Base-by-base conservation (phyloP, 371 early-diverging fungal species). In the Saksenaea vasiformis region DNA sequence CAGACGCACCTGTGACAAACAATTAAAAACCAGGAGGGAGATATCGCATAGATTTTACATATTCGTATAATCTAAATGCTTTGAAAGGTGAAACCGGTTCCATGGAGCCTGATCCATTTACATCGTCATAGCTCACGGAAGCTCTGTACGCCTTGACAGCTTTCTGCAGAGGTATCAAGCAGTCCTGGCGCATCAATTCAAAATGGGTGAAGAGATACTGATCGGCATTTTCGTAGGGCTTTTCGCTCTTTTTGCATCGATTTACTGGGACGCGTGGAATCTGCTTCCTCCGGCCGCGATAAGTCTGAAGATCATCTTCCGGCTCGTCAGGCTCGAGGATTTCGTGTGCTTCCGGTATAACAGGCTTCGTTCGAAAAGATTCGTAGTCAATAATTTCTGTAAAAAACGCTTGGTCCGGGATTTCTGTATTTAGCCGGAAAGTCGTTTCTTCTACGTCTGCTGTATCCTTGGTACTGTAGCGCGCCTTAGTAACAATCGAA, bases 161-260 rank as follows among this genome's bases (percentile, higher is more conserved):
- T 17, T 76, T 73, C 44, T 84, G 75, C 15, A 88, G 66, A 11
- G 88, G 87, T 0, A 87, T 76, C 24, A 84, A 62, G 24, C 81
- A 77, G 60, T 90, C 91, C 17, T 87, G 87, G 0, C 90, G 77
- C 69, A 91, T 74, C 47, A 91, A 67, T 37, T 77, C 79, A 60
- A 85, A 90, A 44, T 90, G 90, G 0, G 89, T 87, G 61, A 85
- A 80, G 0, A 89, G 58, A 58, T 89, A 86, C 51, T 87, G 73
- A 1, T 87, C 85, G 0, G 73, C 69, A 14, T 76, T 79, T 5
- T 85, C 84, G 41, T 85, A 84, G 1, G 85, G 66, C 11, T 68
- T 62, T 60, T 80, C 71, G 14, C 71, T 65, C 11, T 68, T 62
- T 60, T 80, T 72, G 14, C 71, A 65, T 43, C 71, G 73, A 62